Conservation (phyloP, 1,139 yeast genomes). For the Arxiozyma slooffiae region DNA sequence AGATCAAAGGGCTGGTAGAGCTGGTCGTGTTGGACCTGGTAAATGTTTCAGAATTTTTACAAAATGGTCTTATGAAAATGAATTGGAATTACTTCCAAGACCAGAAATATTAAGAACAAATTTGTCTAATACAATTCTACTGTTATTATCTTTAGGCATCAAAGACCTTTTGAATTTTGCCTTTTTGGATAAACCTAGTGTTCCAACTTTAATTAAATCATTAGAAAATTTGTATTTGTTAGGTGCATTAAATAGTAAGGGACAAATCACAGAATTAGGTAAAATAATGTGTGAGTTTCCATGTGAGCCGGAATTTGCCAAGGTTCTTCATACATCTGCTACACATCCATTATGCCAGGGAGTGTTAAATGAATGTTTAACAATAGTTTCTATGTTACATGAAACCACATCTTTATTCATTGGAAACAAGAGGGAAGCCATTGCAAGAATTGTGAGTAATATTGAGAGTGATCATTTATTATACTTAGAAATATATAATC, state of each 20-base stretch:
- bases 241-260: constrained; percentile 79
- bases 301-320: constrained; percentile 80
- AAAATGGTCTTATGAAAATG: constrained; percentile 74
- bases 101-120: constrained; percentile 88
- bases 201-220: constrained; percentile 62
- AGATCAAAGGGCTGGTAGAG: constrained; percentile 93
- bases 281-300: constrained; percentile 89
- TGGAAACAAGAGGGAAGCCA: constrained; percentile 32
- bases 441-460: constrained; percentile 15
- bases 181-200: constrained; percentile 77
- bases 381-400: constrained; percentile 73
- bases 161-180: constrained; percentile 75
- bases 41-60: constrained; percentile 85
- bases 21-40: constrained; percentile 95
- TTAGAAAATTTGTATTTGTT: constrained; percentile 71
- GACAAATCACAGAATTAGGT: constrained; percentile 70
- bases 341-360: constrained; percentile 43
- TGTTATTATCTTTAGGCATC: constrained; percentile 72
- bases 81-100: constrained; percentile 64
- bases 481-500: constrained; percentile 61
- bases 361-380: constrained; percentile 47
- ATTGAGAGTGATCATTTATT: constrained; percentile 65
- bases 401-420: constrained; percentile 67
- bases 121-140: constrained; percentile 60
- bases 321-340: constrained; percentile 53